These are phyloP conservation scores for Aspergillus cejpii DNA, from an alignment of 2,329 filamentous ascomycete species.

Conservation along the genomic window DNA sequence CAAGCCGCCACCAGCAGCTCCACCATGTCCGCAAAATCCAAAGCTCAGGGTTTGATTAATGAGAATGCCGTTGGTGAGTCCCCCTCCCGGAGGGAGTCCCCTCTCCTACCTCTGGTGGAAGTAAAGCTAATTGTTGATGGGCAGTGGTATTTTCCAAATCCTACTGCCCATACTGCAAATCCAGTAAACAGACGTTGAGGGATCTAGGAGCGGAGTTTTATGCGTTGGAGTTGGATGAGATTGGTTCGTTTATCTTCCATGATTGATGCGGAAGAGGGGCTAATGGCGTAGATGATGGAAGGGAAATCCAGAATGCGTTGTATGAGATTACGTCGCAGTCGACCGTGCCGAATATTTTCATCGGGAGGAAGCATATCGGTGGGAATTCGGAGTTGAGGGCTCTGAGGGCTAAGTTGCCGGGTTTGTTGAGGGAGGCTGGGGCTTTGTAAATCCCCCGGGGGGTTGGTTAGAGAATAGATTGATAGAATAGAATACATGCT, in stretches of 20 bases:
- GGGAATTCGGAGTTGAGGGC: slow-evolving; percentile 85
- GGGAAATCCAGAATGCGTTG: slow-evolving; percentile 75
- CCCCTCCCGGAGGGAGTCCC: background rate
- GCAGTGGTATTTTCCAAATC: slow-evolving; percentile 89
- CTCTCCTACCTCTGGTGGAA: background rate
- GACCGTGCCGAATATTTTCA: slow-evolving; percentile 95
- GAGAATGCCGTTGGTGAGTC: slow-evolving; percentile 74
- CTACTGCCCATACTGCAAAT: slow-evolving; percentile 87
- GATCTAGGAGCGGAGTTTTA: slow-evolving; percentile 65
- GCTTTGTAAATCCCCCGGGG: slow-evolving; percentile 53
- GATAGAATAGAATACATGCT: background rate
- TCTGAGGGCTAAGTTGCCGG: slow-evolving; percentile 57
- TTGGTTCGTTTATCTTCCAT: slow-evolving; percentile 53
- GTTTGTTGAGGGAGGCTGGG: slow-evolving; percentile 57
- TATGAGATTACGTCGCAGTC: slow-evolving; percentile 71
- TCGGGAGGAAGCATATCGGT: slow-evolving; percentile 82
- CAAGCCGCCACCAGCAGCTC: no score
- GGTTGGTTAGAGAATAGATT: background rate
- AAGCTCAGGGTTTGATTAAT: slow-evolving; percentile 80
- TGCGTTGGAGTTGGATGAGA: slow-evolving; percentile 75
- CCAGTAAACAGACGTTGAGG: slow-evolving; percentile 68
- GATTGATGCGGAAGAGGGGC: background rate
- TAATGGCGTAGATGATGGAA: slow-evolving; percentile 62
- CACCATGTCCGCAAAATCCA: slow-evolving; percentile 79
- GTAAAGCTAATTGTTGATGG: background rate